Evolutionary conservation across 495 filamentous ascomycete genomes (phyloP).

Genomic region (Podospora sp.): DNA sequence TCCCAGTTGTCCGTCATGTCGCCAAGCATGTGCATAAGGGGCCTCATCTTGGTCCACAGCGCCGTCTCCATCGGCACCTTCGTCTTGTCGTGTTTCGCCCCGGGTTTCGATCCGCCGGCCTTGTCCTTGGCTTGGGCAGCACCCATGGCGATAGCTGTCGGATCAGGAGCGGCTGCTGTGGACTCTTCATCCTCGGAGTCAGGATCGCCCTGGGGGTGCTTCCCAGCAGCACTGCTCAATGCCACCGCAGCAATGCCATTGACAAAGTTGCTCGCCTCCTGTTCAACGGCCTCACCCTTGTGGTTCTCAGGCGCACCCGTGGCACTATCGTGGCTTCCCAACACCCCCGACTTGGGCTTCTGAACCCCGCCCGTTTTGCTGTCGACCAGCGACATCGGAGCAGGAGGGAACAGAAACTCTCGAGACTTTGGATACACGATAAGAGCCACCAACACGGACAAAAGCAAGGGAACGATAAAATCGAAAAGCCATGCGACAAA

Average conservation of each 20-base stretch:
- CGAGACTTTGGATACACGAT: conserved; percentile 69
- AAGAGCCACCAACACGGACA: conserved; percentile 60
- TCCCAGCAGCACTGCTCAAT: conserved; percentile 73
- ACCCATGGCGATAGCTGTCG: conserved; percentile 51
- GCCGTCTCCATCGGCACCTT: conserved; percentile 80
- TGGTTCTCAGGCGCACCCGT: conserved; percentile 84
- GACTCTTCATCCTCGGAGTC: conserved; percentile 48
- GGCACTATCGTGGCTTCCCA: conserved; percentile 75
- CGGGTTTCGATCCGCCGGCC: conserved; percentile 50
- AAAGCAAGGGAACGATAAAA: conserved; percentile 65
- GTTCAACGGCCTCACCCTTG: conserved; percentile 84
- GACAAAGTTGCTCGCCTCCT: conserved; percentile 81
- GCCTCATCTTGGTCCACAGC: conserved; percentile 74
- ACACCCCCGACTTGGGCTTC: conserved; percentile 67
- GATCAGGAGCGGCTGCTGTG: conserved; percentile 59
- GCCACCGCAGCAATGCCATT: conserved; percentile 74
- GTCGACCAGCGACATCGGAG: conserved; percentile 67
- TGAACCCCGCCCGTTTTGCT: conserved; percentile 65
- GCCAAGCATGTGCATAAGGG: conserved; percentile 73
- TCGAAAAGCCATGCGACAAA: conserved; percentile 74
- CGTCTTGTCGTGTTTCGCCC: conserved; percentile 71
- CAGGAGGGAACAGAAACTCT: conserved; percentile 70
- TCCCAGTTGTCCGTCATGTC: conserved; percentile 81
- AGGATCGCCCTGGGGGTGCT: conserved; percentile 60
- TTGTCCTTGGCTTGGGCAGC: conserved; percentile 62